Conservation (phyloP, 2,329 filamentous ascomycete genomes). For the Botrytis galanthina region DNA sequence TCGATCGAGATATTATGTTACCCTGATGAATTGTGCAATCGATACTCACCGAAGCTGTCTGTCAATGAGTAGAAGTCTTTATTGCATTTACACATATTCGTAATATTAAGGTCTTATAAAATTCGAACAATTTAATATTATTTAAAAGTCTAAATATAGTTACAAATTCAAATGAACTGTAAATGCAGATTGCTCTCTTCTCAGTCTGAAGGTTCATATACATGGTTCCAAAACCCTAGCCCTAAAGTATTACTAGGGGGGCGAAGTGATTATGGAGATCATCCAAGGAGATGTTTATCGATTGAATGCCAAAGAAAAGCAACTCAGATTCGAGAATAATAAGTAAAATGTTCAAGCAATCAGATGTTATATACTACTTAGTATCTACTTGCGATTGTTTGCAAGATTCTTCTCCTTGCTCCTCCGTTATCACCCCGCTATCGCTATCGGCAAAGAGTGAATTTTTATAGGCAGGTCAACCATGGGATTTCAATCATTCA, state of each 20-base stretch:
- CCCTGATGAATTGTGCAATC: not conserved
- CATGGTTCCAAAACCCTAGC: constrained; percentile 9
- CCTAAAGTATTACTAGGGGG: constrained; percentile 8
- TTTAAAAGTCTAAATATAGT: not conserved
- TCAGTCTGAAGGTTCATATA: not conserved
- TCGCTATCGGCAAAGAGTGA: constrained; percentile 5
- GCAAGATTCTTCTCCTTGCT: not conserved
- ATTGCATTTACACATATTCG: not conserved
- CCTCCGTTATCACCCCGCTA: constrained; percentile 8
- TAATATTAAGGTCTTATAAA: not conserved
- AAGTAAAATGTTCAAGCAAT: not conserved
- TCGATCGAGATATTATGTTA: not conserved
- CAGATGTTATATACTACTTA: not conserved
- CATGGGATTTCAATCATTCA: not conserved
- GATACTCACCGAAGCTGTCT: not conserved
- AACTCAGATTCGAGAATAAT: not conserved
- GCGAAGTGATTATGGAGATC: not conserved
- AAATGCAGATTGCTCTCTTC: not conserved
- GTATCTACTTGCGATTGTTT: not conserved
- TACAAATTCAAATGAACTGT: not conserved
- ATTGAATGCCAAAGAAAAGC: not conserved
- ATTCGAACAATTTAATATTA: not conserved
- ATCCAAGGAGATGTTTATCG: not conserved
- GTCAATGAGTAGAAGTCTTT: not conserved
- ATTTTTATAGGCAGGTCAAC: not conserved